Evolutionary conservation across 208 protist species (phyloP), one percentile per base, ranked within the genome.

Genomic region (Phytomonas francai): DNA sequence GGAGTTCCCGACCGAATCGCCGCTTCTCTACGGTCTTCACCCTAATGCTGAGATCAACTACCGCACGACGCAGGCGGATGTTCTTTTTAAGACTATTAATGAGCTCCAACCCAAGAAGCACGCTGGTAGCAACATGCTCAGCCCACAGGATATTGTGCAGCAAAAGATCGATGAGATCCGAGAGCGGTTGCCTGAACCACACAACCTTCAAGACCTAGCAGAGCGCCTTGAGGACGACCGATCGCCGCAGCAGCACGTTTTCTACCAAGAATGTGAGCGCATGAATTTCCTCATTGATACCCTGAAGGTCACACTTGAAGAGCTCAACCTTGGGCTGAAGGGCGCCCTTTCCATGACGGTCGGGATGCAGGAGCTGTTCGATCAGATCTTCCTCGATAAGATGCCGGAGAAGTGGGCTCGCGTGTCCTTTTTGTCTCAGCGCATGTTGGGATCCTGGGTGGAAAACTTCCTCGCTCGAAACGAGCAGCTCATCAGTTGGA

Each of bases 31-130:
- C 85, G 98, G 98, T 11, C 87, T 99, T 51, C 98, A 99, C 80
- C 95, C 97, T 30, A 99, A 99, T 79, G 97, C 98, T 6, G 98
- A 99, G 80, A 99, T 99, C 86, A 98, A 97, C 72, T 99, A 98
- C 77, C 88, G 97, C 60, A 99, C 97, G 30, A 82, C 84, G 65
- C 91, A 98, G 81, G 93, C 97, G 0, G 95, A 99, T 61, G 89
- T 94, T 0, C 80, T 99, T 14, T 99, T 99, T 81, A 78, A 77
- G 49, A 99, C 89, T 27, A 97, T 99, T 63, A 95, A 98, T 65
- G 95, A 98, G 71, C 77, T 99, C 65, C 92, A 97, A 76, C 98
- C 98, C 25, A 93, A 94, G 72, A 91, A 97, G 69, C 86, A 95
- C 45, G 68, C 70, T 39, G 92, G 89, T 66, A 93, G 80, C 51